Percentiles rank a stretch among this genome's conserved stretches.
Conservation (phyloP, 345 rosid genomes). For the Streptanthus diversifolius region DNA sequence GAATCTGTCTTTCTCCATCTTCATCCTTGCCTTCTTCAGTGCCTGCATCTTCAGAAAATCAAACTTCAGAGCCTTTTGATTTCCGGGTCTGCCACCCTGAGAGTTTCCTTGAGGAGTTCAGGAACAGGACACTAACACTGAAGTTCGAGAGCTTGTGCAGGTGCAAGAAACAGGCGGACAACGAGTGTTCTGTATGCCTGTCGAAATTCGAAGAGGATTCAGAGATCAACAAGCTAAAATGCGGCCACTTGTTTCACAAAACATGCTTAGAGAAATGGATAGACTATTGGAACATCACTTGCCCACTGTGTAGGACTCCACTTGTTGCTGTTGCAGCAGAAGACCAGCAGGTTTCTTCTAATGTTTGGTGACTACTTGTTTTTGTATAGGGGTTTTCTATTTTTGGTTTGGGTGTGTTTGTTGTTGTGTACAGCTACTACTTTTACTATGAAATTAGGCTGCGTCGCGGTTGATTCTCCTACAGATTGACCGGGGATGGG, state of each 20-base stretch:
- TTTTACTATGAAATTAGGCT: constrained; percentile 28
- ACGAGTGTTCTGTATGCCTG: constrained; percentile 69
- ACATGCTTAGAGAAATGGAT: constrained; percentile 77
- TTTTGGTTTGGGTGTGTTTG: constrained; percentile 8
- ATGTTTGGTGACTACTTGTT: constrained; percentile 44
- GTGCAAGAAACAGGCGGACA: constrained; percentile 46
- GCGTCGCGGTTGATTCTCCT: constrained; percentile 28
- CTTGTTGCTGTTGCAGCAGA: constrained; percentile 45
- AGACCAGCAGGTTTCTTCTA: constrained; percentile 43
- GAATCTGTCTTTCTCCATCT: constrained; percentile 48
- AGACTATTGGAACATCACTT: constrained; percentile 66
- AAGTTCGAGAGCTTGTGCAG: constrained; percentile 46
- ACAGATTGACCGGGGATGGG: constrained; percentile 33
- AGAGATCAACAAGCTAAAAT: constrained; percentile 56
- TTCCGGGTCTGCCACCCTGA: constrained; percentile 39
- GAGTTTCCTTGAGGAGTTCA: constrained; percentile 59
- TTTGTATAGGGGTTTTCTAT: constrained; percentile 15
- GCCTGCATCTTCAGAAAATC: constrained; percentile 25
- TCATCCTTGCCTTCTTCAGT: constrained; percentile 33
- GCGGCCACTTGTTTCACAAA: constrained; percentile 73
- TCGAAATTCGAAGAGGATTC: constrained; percentile 56
- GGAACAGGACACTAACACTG: constrained; percentile 51
- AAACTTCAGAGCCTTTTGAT: constrained; percentile 41
- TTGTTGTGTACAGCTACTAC: constrained; percentile 27
- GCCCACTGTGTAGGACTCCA: constrained; percentile 74